phyloP scores from a whole-genome alignment of 2,329 filamentous ascomycete genomes.

The Aspergillus fijiensis region DNA sequence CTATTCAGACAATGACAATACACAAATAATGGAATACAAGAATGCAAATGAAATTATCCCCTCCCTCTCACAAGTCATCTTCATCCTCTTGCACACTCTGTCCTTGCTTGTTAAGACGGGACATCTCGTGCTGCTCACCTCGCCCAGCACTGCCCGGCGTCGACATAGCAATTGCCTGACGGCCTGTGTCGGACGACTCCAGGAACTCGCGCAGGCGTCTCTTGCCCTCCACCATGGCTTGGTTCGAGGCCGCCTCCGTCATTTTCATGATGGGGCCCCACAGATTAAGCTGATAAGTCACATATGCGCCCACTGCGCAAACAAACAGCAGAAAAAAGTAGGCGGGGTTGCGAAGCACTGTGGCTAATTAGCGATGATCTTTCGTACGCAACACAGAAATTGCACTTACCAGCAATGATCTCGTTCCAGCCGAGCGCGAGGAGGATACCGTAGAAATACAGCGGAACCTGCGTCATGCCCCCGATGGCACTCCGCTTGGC shows the following conservation, averaged over 20 bases:
- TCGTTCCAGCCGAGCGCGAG: slow-evolving; percentile 98
- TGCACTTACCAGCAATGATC: slow-evolving; percentile 76
- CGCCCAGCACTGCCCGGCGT: slow-evolving; percentile 37
- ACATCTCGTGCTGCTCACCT: slow-evolving; percentile 61
- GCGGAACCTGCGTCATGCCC: slow-evolving; percentile 85
- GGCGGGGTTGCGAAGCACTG: slow-evolving; percentile 88
- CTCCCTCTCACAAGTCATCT: slow-evolving; percentile 32
- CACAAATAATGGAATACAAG: slow-evolving; percentile 13
- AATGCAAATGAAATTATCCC: slow-evolving; percentile 1
- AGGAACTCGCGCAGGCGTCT: slow-evolving; percentile 87
- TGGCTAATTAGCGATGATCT: not conserved
- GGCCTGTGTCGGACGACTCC: slow-evolving; percentile 78
- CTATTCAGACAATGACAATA: slow-evolving; percentile 9
- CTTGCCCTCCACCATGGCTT: slow-evolving; percentile 89
- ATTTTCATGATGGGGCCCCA: slow-evolving; percentile 96
- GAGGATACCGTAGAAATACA: slow-evolving; percentile 90
- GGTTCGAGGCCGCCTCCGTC: slow-evolving; percentile 80
- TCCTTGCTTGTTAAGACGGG: slow-evolving; percentile 33
- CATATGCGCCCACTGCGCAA: slow-evolving; percentile 72
- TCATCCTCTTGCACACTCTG: slow-evolving; percentile 28
- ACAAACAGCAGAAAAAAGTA: slow-evolving; percentile 89
- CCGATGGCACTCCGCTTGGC: slow-evolving; percentile 96
- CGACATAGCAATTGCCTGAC: slow-evolving; percentile 78
- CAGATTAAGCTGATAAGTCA: slow-evolving; percentile 90
- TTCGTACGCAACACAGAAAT: slow-evolving; percentile 11